Evolutionary conservation across 2,329 filamentous ascomycete species (phyloP), one percentile per base, ranked within the genome.

Genomic region (Orbilia ellipsospora): DNA sequence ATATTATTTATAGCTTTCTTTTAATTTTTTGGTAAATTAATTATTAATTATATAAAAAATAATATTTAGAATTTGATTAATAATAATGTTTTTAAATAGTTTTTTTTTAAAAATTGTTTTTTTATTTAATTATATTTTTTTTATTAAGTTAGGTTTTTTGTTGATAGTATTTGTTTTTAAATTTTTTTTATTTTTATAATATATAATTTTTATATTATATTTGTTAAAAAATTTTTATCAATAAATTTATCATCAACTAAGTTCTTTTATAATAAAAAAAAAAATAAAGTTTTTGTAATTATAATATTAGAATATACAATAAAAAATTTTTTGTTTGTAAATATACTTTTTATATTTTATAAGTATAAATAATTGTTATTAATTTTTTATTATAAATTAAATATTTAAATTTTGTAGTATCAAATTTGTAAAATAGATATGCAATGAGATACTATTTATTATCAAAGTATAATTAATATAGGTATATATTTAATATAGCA

Each of bases 171-270:
- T 65, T 45, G 31, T 31, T 45, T 23, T 26, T 36, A 56, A 13
- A 57, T 66, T 66, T 28, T 65, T 26, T 55, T 56, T 65, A 55
- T 51, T 51, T 57, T 57, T 57, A 57, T 31, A 57, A 66, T 66
- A 50, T 16, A 66, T 31, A 50, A 66, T 66, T 57, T 66, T 57
- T 66, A 66, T 66, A 57, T 66, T 66, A 59, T 57, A 66, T 66
- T 66, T 57, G 51, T 57, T 57, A 57, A 66, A 57, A 36, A 40
- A 36, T 66, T 66, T 44, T 42, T 59, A 66, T 15, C 40, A 66
- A n/a, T 50, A 66, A 56, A 65, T 48, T 56, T 65, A 56, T 26
- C 56, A 56, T 65, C 18, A 2, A 57, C 12, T 55, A 28, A 65
- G 28, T 45, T 65, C 13, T 56, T 65, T 65, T 45, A 45, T 55